Evolutionary conservation across 139 green algal genomes (phyloP), one percentile per base, ranked within the genome.

Genomic region (Pseudopediastrum boryanum): DNA sequence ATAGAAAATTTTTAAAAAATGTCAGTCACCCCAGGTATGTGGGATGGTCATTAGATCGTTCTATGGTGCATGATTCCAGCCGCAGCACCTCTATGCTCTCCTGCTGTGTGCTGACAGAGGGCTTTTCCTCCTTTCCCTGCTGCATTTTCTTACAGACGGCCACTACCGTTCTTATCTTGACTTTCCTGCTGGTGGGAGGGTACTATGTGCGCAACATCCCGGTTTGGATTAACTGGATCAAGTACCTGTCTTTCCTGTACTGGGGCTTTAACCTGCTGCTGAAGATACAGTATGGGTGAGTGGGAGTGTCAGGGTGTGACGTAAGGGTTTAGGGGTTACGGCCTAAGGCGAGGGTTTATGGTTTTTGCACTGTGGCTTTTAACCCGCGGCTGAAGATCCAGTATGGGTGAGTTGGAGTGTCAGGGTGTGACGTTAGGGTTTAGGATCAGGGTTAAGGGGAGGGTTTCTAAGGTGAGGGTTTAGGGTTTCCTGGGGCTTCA

Each of bases 401-500:
- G 52, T 25, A 27, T 13, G 12, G 9, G 29, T 62, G 52, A 62
- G 52, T 8, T 62, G 52, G 25, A 35, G 4, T 35, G 25, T 35
- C 4, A 62, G 8, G 56, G 16, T 64, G 13, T 29, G 7, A 8
- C 8, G 33, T 27, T 19, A 39, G 54, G 7, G 2, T 64, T 64
- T 27, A 27, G 33, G 54, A 27, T 66, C 31, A 29, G 21, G 54
- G 8, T 63, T 7, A 29, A n/a, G 9, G 51, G 27, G 54, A 27
- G 33, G 54, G 27, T 64, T n/a, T n/a, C 81, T 85, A 38, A 36
- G 80, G 71, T 90, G 85, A 80, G 25, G 73, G 16, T 83, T 48
- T 9, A 86, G 81, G 68, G 84, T 92, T 51, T 92, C 86, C 81
- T 92, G 89, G 71, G 87, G 83, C 54, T 96, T 83, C 79, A 90